A percentile compares a stretch with the other conserved stretches of the same genome.
phyloP scores from a whole-genome alignment of 164 flowering plant species.

The Magnolia kwangsiensis region DNA sequence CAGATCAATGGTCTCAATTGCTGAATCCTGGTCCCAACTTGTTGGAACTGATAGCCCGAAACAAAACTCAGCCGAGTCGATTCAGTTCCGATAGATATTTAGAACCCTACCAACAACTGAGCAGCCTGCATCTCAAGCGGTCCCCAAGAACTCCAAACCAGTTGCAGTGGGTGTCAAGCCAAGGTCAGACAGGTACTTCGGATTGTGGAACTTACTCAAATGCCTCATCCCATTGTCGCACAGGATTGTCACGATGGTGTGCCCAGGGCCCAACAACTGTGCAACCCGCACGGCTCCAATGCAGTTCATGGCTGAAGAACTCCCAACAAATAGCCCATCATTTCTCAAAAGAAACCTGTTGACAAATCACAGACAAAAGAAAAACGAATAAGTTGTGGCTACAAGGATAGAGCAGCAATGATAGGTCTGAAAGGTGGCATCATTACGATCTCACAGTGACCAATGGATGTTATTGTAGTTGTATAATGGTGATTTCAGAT shows the following conservation, averaged over 20 bases:
- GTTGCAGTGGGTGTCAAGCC: conserved; percentile 67
- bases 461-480: no score
- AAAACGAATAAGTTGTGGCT: not conserved
- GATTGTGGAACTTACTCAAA: conserved; percentile 71
- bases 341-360: conserved; percentile 81
- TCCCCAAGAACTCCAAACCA: conserved; percentile 64
- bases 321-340: conserved; percentile 94
- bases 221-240: conserved; percentile 97
- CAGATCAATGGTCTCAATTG: no score
- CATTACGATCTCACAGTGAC: no score
- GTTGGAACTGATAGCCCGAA: not conserved
- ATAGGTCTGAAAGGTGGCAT: not conserved
- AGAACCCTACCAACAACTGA: not conserved
- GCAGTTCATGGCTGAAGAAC: conserved; percentile 99
- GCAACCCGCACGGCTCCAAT: conserved; percentile 94
- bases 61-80: not conserved
- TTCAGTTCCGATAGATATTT: not conserved
- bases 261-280: conserved; percentile 78
- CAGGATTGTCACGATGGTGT: conserved; percentile 82
- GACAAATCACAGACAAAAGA: not conserved
- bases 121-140: conserved; percentile 18
- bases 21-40: no score
- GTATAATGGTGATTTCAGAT: no score
- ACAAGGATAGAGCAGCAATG: not conserved
- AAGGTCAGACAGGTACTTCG: conserved; percentile 56